Conservation (phyloP, 73 alveolate species). For the Blepharisma stoltei region DNA sequence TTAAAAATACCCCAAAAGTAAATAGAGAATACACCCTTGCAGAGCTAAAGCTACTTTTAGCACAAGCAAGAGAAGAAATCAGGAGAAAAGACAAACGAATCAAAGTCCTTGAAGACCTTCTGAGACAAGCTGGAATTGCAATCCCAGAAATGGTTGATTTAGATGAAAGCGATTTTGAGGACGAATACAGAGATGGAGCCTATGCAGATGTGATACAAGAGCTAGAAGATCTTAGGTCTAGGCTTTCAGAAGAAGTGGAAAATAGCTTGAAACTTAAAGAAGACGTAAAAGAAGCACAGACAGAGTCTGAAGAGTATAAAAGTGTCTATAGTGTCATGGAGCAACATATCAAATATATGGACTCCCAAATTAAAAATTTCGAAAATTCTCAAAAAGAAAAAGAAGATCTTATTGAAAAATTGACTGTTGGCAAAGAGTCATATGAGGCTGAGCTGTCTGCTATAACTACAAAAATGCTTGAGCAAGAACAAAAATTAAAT, state of each 20-base stretch:
- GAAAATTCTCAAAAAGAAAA: constrained; percentile 47
- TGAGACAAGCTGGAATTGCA: constrained; percentile 76
- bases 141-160: constrained; percentile 73
- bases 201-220: constrained; percentile 8
- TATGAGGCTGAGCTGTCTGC: constrained; percentile 29
- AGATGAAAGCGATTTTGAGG: constrained; percentile 37
- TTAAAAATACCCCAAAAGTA: constrained; percentile 92
- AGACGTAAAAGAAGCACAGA: constrained; percentile 13
- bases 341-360: constrained; percentile 48
- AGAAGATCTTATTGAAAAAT: not conserved
- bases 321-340: not conserved
- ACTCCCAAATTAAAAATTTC: constrained; percentile 52
- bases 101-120: constrained; percentile 79
- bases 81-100: constrained; percentile 8
- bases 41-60: not conserved
- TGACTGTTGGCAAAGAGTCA: constrained; percentile 30
- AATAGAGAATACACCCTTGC: constrained; percentile 42
- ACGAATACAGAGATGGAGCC: too few species aligned
- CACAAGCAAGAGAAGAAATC: constrained; percentile 1
- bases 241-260: constrained; percentile 36
- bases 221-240: constrained; percentile 2
- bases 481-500: constrained; percentile 3
- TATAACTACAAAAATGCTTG: not conserved
- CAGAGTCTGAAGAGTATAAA: not conserved
- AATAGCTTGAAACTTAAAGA: constrained; percentile 32